A percentile compares a stretch with the other conserved stretches of the same genome.
These are phyloP conservation scores for Erigeron canadensis DNA, from an alignment of 129 eudicot species.

Conservation along the genomic window DNA sequence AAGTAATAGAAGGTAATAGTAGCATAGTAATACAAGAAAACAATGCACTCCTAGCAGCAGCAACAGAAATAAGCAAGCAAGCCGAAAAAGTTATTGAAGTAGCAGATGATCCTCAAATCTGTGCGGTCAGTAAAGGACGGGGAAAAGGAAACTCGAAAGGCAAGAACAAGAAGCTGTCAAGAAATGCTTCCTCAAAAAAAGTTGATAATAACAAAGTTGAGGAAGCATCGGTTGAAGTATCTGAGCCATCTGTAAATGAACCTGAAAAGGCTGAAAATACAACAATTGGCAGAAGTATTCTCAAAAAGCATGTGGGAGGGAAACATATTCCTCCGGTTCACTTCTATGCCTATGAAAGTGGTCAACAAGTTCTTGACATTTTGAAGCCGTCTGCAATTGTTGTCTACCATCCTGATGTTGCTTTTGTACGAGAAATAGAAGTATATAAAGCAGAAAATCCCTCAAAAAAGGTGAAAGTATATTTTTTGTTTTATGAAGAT, in stretches of 20 bases:
- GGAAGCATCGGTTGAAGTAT: constrained; percentile 28
- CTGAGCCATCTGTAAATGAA: constrained; percentile 35
- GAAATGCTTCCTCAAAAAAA: constrained; percentile 15
- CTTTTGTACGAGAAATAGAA: constrained; percentile 91
- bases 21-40: constrained; percentile 74
- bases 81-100: constrained; percentile 39
- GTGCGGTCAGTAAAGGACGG: constrained; percentile 32
- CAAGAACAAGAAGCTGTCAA: constrained; percentile 38
- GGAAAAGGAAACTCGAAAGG: constrained; percentile 44
- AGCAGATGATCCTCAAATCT: constrained; percentile 36
- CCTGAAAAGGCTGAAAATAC: constrained; percentile 14
- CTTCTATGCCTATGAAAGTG: constrained; percentile 81
- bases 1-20: constrained; percentile 66
- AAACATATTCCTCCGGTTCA: constrained; percentile 69
- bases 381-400: constrained; percentile 76
- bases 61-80: constrained; percentile 61
- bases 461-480: constrained; percentile 64
- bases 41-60: constrained; percentile 85
- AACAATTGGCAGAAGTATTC: constrained; percentile 32
- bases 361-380: constrained; percentile 62
- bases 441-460: constrained; percentile 89
- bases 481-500: constrained; percentile 91
- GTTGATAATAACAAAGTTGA: constrained; percentile 28
- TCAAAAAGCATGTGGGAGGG: constrained; percentile 48
- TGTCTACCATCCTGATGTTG: constrained; percentile 91